phyloP scores from a whole-genome alignment of 164 flowering plant genomes.

The Brasenia schreberi region DNA sequence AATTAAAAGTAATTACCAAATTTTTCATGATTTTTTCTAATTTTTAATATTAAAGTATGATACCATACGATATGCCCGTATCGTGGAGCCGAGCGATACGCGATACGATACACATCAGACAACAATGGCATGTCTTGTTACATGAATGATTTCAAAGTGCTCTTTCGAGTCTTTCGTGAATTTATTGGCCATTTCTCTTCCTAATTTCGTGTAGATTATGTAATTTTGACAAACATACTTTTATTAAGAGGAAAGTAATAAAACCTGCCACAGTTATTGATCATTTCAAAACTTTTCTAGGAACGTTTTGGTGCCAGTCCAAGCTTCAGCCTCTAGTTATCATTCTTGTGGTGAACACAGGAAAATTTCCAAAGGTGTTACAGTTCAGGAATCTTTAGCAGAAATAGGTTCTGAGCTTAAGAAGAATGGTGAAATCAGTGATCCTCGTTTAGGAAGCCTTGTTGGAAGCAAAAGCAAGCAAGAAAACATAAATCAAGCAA shows the following conservation, averaged over 20 bases:
- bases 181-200: background rate
- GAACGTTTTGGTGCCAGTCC: background rate
- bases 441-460: conserved; percentile 8
- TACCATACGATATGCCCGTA: too few relatives aligned
- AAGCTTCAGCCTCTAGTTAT: conserved; percentile 42
- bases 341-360: conserved; percentile 44
- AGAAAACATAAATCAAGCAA: conserved; percentile 6
- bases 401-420: conserved; percentile 14
- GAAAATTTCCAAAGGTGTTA: conserved; percentile 69
- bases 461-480: conserved; percentile 3
- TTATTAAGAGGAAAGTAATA: too few relatives aligned
- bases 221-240: background rate
- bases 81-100: too few relatives aligned
- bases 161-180: background rate
- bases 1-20: too few relatives aligned
- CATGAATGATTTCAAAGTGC: background rate
- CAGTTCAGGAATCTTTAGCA: conserved; percentile 21
- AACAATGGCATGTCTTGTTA: background rate
- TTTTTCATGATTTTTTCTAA: too few relatives aligned
- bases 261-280: background rate
- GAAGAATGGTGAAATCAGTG: conserved; percentile 15
- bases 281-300: background rate
- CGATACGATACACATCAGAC: too few relatives aligned
- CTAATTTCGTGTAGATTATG: too few relatives aligned
- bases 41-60: too few relatives aligned